Base-by-base conservation (phyloP, 2,329 filamentous ascomycete genomes). In the Mycosphaerelloides madeirae region DNA sequence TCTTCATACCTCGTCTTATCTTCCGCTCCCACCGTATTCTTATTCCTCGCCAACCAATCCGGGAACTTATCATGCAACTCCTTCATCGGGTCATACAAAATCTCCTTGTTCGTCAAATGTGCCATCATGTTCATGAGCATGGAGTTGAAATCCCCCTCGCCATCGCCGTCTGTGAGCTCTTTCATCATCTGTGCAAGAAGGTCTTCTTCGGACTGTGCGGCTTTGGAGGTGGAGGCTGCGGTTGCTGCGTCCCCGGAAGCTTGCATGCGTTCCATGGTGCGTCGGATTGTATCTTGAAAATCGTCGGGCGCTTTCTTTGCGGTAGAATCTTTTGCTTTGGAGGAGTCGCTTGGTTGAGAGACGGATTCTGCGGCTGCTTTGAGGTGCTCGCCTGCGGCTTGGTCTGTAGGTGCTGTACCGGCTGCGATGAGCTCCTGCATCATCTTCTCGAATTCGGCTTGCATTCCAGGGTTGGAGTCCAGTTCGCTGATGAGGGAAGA, bases 111-210 rank as follows among this genome's bases (percentile, higher is more conserved):
- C 3, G 93, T 97, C 52, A 98, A 77, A 67, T 98, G 90, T 70
- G 97, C 88, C 91, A 98, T 97, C 88, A 97, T 95, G 42, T 86
- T 87, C 77, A 95, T 81, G 48, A 98, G 79, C 81, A 97, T 88
- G 70, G 95, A 91, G 45, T 87, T 89, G 59, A 97, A 86, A 57
- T 95, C 89, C 58, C 93, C 89, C 44, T 96, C 88, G 48, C 72
- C 70, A 1, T 73, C 66, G 6, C 80, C 76, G 16, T 78, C 77
- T 59, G 87, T 85, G 71, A 96, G 83, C 50, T 93, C 86, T 66
- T 93, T 93, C 60, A 98, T 77, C 74, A 98, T 82, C 65, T 96
- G 86, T n/a, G 87, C 82, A 33, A 98, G 74, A 60, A 97, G 81
- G 64, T 96, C 90, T 53, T 95, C 83, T 38, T 74, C 81, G 0